Evolutionary conservation across 345 rosid genomes (phyloP), one percentile per base, ranked within the genome.

Genomic region (Gossypium stocksii): DNA sequence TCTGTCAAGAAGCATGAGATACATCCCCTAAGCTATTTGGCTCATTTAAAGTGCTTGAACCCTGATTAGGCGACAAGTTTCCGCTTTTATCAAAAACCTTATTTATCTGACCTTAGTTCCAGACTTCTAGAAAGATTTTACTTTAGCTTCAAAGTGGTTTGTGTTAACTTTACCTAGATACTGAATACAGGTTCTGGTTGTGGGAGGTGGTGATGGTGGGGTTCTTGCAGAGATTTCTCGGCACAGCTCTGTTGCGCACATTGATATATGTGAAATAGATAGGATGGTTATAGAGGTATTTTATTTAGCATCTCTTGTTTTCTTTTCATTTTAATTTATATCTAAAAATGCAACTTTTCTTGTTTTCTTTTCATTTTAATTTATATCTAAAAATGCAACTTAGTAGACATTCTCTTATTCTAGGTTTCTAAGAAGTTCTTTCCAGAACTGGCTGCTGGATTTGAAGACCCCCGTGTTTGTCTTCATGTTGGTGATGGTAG

Each of bases 121-220:
- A 25, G 17, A 17, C 23, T 69, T 69, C 45, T 4, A 27, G 25
- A 16, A 69, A 27, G 45, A 51, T 51, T 29, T 53, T 54, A 48
- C 22, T 73, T 61, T 58, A 51, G 3, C 9, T 14, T 69, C 16
- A 4, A 51, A 20, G 11, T 27, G 17, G 3, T 71, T 34, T 2
- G 7, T 61, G 60, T 48, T 73, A 43, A 13, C 29, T 23, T 48
- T 59, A 59, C 48, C 13, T 46, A 25, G 69, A 59, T 66, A 16
- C 44, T 46, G 66, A 34, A 25, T 79, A 67, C 80, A 93, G 98
- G 99, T 93, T 81, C 86, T 95, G 76, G 99, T 93, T 81, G 98
- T 95, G 81, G 99, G 99, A 70, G 99, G 99, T 53, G 99, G 98
- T 78, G 99, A 95, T 80, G 99, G 99, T 56, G 99, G 97, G 14